Percentiles rank a stretch among this genome's conserved stretches.
Conservation (phyloP, 1,139 yeast genomes). For the Meyerozyma smithsonii region DNA sequence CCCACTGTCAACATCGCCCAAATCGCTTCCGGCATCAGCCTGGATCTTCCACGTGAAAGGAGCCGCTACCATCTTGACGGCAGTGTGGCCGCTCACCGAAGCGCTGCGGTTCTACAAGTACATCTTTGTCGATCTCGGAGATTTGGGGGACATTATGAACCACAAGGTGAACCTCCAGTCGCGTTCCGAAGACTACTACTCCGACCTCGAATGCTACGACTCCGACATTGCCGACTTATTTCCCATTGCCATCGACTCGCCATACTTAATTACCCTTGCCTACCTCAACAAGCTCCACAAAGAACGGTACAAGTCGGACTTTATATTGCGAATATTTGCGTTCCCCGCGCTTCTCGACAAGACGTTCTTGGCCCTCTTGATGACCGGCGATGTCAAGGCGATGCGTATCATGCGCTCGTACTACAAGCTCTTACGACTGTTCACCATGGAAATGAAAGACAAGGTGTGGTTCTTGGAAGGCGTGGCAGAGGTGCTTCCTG, state of each 20-base stretch:
- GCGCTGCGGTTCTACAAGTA: slow-evolving; percentile 68
- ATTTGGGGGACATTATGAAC: slow-evolving; percentile 74
- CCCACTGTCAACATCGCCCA: slow-evolving; percentile 57
- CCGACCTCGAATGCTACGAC: slow-evolving; percentile 79
- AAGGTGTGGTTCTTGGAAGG: slow-evolving; percentile 94
- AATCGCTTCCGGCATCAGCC: slow-evolving; percentile 82
- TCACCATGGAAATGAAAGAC: slow-evolving; percentile 82
- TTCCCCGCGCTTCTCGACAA: slow-evolving; percentile 90
- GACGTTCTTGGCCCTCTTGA: slow-evolving; percentile 65
- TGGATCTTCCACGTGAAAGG: slow-evolving; percentile 98
- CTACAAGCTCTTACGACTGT: slow-evolving; percentile 73
- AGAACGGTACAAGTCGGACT: slow-evolving; percentile 81
- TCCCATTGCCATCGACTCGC: slow-evolving; percentile 79
- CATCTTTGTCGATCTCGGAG: slow-evolving; percentile 76
- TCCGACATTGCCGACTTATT: slow-evolving; percentile 78
- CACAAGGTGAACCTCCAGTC: slow-evolving; percentile 32
- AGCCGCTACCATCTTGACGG: slow-evolving; percentile 89
- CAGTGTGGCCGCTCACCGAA: slow-evolving; percentile 90
- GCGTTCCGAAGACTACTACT: slow-evolving; percentile 30
- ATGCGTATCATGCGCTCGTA: slow-evolving; percentile 88
- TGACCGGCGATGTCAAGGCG: slow-evolving; percentile 81
- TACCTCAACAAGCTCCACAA: slow-evolving; percentile 78
- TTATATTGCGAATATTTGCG: slow-evolving; percentile 81
- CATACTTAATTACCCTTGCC: slow-evolving; percentile 80
- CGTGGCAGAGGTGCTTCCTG: slow-evolving; percentile 79